Base-by-base conservation (phyloP, 2,329 filamentous ascomycete species). In the Botrytis aclada region DNA sequence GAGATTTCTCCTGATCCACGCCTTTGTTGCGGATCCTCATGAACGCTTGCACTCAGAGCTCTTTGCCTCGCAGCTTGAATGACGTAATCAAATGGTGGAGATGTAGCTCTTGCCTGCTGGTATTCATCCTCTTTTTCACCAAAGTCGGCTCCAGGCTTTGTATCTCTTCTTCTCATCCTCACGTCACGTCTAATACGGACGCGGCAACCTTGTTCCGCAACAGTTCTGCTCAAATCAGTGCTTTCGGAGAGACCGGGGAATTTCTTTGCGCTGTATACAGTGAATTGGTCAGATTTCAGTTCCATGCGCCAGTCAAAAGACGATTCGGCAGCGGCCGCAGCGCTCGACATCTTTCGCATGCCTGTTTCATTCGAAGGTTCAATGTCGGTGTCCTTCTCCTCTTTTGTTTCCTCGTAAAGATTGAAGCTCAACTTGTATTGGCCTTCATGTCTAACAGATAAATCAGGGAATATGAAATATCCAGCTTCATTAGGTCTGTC, bases 391-490 rank as follows among this genome's bases (percentile, higher is more conserved):
- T 98, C 94, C 81, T 91, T 91, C 73, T 88, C 84, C 73, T 97
- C 92, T 86, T 97, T 97, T 80, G 94, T 91, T 81, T 97, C 93
- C 84, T 99, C 96, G 79, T 96, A 98, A 47, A 99, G 85, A 79
- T 94, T 95, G 83, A 99, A 98, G 75, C 90, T 93, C 71, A 99
- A 84, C n/a, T 92, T 88, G 82, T 98, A 99, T 77, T 92, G 91
- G 75, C 96, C 96, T 83, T 99, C 96, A 80, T 99, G 95, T 72
- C 96, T 91, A 65, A 99, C 95, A 0, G 95, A 98, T 41, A 98
- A 86, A 82, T 99, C 96, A 4, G 96, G 96, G 81, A 99, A 99
- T 82, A 99, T 93, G 83, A 99, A 99, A 83, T 98, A 99, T 71
- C 95, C 96, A 60, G 89, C 89, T 77, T 90, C 88, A 56, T 84